phyloP scores from a whole-genome alignment of 225 moss, liverwort and hornwort species.

The Straminergon stramineum region DNA sequence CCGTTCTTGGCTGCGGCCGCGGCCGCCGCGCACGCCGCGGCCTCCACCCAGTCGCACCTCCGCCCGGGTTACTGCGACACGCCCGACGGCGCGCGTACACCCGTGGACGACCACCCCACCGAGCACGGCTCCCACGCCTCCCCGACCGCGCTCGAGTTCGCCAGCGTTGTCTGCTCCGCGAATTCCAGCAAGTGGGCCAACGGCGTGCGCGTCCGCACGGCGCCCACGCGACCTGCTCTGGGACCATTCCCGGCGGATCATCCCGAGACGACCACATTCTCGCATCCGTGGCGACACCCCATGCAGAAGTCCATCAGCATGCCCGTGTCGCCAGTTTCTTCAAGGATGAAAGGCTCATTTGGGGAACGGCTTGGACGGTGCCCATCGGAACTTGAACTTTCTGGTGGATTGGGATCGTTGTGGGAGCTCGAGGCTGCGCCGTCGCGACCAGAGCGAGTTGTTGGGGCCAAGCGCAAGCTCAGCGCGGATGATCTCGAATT shows the following conservation, averaged over 20 bases:
- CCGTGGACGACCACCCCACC: slow-evolving; percentile 49
- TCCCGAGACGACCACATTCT: slow-evolving; percentile 29
- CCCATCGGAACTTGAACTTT: slow-evolving; percentile 73
- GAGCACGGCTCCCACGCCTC: slow-evolving; percentile 51
- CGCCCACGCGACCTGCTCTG: slow-evolving; percentile 31
- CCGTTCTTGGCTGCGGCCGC: slow-evolving; percentile 67
- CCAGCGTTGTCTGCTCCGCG: slow-evolving; percentile 40
- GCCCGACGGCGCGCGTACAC: slow-evolving; percentile 75
- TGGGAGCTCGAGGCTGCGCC: slow-evolving; percentile 52
- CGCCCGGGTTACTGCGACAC: slow-evolving; percentile 65
- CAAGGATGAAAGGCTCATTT: slow-evolving; percentile 33
- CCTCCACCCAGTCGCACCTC: slow-evolving; percentile 41
- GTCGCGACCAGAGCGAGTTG: background rate
- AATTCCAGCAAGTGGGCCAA: slow-evolving; percentile 90
- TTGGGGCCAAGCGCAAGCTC: slow-evolving; percentile 46
- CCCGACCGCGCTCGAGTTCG: slow-evolving; percentile 70
- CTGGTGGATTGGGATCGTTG: slow-evolving; percentile 39
- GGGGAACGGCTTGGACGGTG: slow-evolving; percentile 40
- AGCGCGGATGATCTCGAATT: slow-evolving; percentile 73
- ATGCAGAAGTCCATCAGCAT: slow-evolving; percentile 62
- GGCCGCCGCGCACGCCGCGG: slow-evolving; percentile 40
- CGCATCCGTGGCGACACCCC: slow-evolving; percentile 66
- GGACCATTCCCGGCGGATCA: slow-evolving; percentile 60
- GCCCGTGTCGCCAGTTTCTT: slow-evolving; percentile 54
- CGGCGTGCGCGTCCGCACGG: slow-evolving; percentile 71